Evolutionary conservation across 1,139 yeast genomes (phyloP), one percentile per base, ranked within the genome.

Genomic region (Protomyces gravidus): DNA sequence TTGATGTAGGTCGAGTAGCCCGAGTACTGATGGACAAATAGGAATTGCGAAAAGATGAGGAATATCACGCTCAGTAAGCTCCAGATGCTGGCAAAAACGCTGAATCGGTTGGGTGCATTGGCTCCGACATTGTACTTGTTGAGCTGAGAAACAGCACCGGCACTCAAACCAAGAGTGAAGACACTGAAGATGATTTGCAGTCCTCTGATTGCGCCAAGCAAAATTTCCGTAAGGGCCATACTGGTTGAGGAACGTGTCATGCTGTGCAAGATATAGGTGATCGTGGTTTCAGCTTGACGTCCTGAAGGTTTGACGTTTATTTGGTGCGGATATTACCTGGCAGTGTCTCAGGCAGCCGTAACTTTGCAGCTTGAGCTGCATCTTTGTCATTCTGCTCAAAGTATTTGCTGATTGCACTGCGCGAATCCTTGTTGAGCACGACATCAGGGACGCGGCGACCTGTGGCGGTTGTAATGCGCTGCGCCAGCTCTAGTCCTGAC

Each of bases 1-100:
- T 50, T 53, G 46, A 53, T 53, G 58, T 53, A 53, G 36, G 26
- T 32, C 9, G 32, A 33, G 28, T 46, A 53, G 5, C 58, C 58
- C 28, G 45, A 30, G 46, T 53, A 53, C 28, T 36, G 58, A 25
- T 53, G 46, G 17, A 53, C 25, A 26, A 53, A 53, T 17, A 53
- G 39, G 36, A 53, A 53, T 23, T 53, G 58, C 15, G 46, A 32
- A 32, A 51, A 45, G 45, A 53, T 51, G 28, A 53, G 46, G 26
- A 53, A 53, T 13, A 53, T 6, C 6, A 53, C 23, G 17, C 51
- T 33, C 28, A 46, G 21, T 15, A 53, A 17, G 15, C 58, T 32
- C 28, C 17, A 46, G 33, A 53, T 17, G 21, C 51, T n/a, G 5
- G 58, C 40, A 23, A 53, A 46, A 27, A 53, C 32, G 13, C 51